Evolutionary conservation across 352 stramenopile species (phyloP).

Genomic region (Phytophthora constricta): DNA sequence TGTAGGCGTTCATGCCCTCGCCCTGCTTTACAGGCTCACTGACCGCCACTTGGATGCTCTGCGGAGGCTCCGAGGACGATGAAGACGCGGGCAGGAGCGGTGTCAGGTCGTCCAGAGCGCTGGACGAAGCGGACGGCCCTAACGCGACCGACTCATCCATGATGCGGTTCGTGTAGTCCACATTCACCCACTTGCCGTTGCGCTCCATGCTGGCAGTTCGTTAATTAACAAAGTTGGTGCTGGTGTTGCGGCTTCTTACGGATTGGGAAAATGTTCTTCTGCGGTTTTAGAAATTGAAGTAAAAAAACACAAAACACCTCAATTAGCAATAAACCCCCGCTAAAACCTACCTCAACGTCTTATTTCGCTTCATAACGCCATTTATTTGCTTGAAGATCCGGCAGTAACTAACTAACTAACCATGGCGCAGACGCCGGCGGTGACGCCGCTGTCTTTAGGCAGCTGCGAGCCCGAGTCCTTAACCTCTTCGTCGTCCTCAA

Average conservation of each 20-base stretch:
- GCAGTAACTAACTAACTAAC: no score
- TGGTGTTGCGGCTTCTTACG: no score
- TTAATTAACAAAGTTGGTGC: no score
- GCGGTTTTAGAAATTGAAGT: no score
- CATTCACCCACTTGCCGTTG: constrained; percentile 89
- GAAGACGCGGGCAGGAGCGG: constrained; percentile 21
- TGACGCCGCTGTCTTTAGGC: constrained; percentile 18
- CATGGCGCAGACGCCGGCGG: constrained; percentile 6
- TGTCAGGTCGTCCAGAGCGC: constrained; percentile 26
- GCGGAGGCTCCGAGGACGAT: constrained; percentile 12
- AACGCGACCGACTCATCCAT: constrained; percentile 54
- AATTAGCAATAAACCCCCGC: no score
- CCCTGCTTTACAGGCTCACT: constrained; percentile 96
- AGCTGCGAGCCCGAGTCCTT: constrained; percentile 26
- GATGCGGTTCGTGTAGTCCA: constrained; percentile 82
- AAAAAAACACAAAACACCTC: no score
- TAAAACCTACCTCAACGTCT: no score
- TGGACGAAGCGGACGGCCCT: neutral
- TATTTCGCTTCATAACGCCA: neutral
- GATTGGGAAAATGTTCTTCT: no score
- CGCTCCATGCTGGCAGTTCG: no score
- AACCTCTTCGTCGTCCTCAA: constrained; percentile 21
- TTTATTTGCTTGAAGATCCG: no score
- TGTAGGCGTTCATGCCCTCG: constrained; percentile 98
- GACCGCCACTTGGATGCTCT: constrained; percentile 86